Evolutionary conservation across 2,329 filamentous ascomycete species (phyloP).

Genomic region (Beauveria pseudobassiana): DNA sequence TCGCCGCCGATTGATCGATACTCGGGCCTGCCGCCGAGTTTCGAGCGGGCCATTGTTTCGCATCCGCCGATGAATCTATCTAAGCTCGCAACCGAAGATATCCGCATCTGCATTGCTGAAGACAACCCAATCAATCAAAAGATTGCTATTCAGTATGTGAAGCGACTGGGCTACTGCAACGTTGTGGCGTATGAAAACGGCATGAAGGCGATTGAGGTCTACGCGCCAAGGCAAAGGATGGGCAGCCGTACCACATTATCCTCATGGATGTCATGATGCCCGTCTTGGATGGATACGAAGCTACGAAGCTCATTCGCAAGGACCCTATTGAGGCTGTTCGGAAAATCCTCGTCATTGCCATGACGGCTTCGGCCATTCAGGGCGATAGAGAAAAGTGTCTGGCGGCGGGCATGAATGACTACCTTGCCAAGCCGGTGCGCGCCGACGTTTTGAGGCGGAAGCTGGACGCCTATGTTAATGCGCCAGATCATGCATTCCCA

Average conservation of each 20-base stretch:
- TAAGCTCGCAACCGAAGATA: constrained; percentile 63
- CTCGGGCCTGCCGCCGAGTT: constrained; percentile 20
- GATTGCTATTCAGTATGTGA: constrained; percentile 86
- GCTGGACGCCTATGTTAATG: constrained; percentile 51
- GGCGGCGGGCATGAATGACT: constrained; percentile 97
- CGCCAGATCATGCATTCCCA: constrained; percentile 22
- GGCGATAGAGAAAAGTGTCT: constrained; percentile 92
- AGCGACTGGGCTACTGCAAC: constrained; percentile 70
- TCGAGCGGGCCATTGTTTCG: constrained; percentile 31
- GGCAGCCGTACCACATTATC: constrained; percentile 77
- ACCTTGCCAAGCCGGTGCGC: constrained; percentile 90
- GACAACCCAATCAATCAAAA: constrained; percentile 93
- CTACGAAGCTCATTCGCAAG: constrained; percentile 72
- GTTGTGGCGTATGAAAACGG: constrained; percentile 90
- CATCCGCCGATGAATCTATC: constrained; percentile 59
- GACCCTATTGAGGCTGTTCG: constrained; percentile 71
- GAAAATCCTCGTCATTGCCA: constrained; percentile 86
- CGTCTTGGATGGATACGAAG: constrained; percentile 84
- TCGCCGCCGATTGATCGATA: constrained; percentile 30
- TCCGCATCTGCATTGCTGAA: constrained; percentile 88
- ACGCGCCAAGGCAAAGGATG: constrained; percentile 62
- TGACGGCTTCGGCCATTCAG: constrained; percentile 93
- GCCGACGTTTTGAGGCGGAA: constrained; percentile 81
- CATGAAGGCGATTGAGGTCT: constrained; percentile 76
- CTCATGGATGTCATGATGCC: constrained; percentile 98